Evolutionary conservation across 805 yeast genomes (phyloP).

Genomic region (Helenozyma rhizophorensis): DNA sequence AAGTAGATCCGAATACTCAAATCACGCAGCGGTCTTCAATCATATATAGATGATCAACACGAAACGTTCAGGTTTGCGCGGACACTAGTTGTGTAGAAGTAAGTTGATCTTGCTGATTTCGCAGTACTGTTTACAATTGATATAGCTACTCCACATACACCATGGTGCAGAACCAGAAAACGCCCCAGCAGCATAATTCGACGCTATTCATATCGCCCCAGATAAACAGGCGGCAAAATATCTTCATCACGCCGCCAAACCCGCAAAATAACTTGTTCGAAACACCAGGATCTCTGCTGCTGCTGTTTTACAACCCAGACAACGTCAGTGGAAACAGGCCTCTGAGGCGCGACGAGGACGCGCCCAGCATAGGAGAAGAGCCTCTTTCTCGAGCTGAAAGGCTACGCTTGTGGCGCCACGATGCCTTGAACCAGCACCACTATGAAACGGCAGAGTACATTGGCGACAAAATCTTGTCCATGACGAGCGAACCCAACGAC

Average conservation of each 20-base stretch:
- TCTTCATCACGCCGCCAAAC: conserved; percentile 46
- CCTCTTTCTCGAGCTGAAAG: conserved; percentile 78
- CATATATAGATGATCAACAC: too few relatives aligned
- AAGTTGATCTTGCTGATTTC: too few relatives aligned
- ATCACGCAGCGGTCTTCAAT: too few relatives aligned
- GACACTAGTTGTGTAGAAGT: too few relatives aligned
- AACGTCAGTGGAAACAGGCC: conserved; percentile 11
- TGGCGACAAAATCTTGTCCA: conserved; percentile 82
- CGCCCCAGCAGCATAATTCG: conserved; percentile 61
- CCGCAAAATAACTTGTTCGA: conserved; percentile 41
- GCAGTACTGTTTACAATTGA: too few relatives aligned
- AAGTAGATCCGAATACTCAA: too few relatives aligned
- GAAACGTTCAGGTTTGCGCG: too few relatives aligned
- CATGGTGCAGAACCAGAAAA: conserved; percentile 21
- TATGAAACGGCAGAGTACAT: conserved; percentile 84
- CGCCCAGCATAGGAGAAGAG: conserved; percentile 15
- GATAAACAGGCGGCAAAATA: conserved; percentile 39
- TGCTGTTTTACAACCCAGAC: conserved; percentile 36
- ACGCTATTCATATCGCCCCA: conserved; percentile 72
- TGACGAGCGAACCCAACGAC: conserved; percentile 86
- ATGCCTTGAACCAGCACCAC: conserved; percentile 88
- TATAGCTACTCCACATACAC: neutral
- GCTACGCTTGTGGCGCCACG: conserved; percentile 87
- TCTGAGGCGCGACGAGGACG: neutral
- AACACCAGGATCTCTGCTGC: conserved; percentile 36